A percentile compares a stretch with the other conserved stretches of the same genome.
Conservation (phyloP, 2,329 filamentous ascomycete genomes). For the Cladorrhinum sp. region DNA sequence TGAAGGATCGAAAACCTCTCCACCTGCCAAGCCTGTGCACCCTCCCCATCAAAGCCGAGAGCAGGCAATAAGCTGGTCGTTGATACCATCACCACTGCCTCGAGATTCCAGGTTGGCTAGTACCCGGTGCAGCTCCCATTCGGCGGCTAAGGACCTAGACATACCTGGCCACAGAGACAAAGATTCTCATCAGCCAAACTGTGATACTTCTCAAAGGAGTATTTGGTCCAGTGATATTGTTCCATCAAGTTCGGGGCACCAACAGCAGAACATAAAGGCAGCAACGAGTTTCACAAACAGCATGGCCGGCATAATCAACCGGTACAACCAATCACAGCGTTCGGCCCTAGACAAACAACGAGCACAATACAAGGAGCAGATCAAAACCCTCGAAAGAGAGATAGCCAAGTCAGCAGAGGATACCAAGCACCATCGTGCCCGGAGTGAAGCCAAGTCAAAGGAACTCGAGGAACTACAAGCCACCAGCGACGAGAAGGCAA, state of each 20-base stretch:
- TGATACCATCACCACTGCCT: neutral
- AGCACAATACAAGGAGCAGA: slow-evolving; percentile 21
- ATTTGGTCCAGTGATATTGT: neutral
- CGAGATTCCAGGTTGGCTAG: neutral
- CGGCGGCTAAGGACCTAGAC: neutral
- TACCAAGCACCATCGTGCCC: slow-evolving; percentile 1
- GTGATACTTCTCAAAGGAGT: neutral
- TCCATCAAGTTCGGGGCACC: slow-evolving; percentile 14
- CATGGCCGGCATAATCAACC: slow-evolving; percentile 22
- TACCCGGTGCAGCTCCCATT: neutral
- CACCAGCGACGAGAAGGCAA: slow-evolving; percentile 14
- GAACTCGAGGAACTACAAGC: slow-evolving; percentile 18
- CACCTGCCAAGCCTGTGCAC: neutral
- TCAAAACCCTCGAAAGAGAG: slow-evolving; percentile 19
- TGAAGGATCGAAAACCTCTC: neutral
- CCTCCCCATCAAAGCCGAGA: neutral
- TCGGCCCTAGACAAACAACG: slow-evolving; percentile 17
- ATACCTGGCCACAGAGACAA: neutral
- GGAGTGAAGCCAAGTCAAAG: slow-evolving; percentile 14
- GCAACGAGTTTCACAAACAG: slow-evolving; percentile 22
- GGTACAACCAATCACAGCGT: slow-evolving; percentile 22
- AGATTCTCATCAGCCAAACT: neutral
- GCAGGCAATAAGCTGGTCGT: neutral
- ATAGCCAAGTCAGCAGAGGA: slow-evolving; percentile 5
- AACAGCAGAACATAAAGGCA: slow-evolving; percentile 15